Base-by-base conservation (phyloP, 345 rosid species). In the Brassica juncea region DNA sequence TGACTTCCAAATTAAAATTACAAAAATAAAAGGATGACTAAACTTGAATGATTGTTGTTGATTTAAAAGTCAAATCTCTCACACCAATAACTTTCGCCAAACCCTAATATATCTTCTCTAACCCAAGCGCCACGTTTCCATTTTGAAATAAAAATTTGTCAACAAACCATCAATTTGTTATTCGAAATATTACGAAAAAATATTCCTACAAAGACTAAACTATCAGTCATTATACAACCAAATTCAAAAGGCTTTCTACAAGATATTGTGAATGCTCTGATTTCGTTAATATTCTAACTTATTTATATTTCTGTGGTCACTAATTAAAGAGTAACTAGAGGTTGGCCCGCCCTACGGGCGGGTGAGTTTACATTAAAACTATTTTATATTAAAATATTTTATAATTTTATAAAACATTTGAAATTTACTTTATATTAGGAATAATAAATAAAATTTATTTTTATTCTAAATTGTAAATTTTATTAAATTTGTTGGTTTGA, bases 101-200 rank as follows among this genome's bases (percentile, higher is more conserved):
- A 28, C 31, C 31, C n/a, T 65, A 52, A 11, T 49, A 5, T 23
- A 14, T 21, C 32, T 19, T 34, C 54, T 21, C 52, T 42, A 74
- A 54, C 71, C 65, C 44, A 75, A 35, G 10, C 15, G 27, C 52
- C 64, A 74, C 71, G 71, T 52, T 39, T 21, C 8, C 2, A 32
- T 63, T 37, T 34, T 34, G 3, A 16, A 10, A 1, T 4, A 27
- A 11, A 61, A 27, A 11, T 8, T 59, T 60, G 64, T 60, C 64
- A 25, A 25, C 64, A 61, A 58, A 11, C 44, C 44, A 8, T 37
- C 44, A 58, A 44, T 61, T 28, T 10, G 10, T 30, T 30, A 12
- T 62, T 62, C 21, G 14, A 30, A 30, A 14, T 12, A 58, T 30
- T 2, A 58, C 2, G 4, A 28, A 28, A 28, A 28, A 28, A 28